Base-by-base conservation (phyloP, 306 rosid species). In the Cucurbita argyrosperma region DNA sequence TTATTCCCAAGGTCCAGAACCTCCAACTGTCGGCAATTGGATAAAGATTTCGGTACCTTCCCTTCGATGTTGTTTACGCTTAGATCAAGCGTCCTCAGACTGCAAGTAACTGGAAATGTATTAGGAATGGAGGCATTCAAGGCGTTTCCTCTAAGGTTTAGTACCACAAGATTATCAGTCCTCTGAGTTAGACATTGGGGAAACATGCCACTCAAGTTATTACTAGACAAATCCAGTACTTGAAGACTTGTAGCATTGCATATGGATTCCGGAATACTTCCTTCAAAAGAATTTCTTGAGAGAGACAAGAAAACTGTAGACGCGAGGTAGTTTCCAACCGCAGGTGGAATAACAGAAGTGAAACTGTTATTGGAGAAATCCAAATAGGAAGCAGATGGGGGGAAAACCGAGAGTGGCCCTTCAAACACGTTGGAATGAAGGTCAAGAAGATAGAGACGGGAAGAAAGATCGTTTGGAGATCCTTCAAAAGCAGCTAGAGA, bases 1-100 rank as follows among this genome's bases (percentile, higher is more conserved):
- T 86, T 83, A 42, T 82, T 81, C 39, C 87, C 86, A 1, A 86
- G 57, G 57, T 83, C 50, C 13, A 86, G 15, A 35, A 83, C 75
- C 86, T 79, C 81, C 8, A 83, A 57, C 37, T 1, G 7, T 1
- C 0, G 19, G 78, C 88, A 86, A 2, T 51, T 69, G 18, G 51
- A 75, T 16, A 86, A 39, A 23, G 86, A 72, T 14, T 21, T 43
- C 5, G 83, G 87, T 52, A 83, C 21, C 47, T 0, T 0, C 7
- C 86, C 87, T 14, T 0, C 4, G 4, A 83, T 26, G 0, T 6
- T 47, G 69, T 86, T 86, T 19, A 7, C 66, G 40, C 19, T 79
- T 12, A 86, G 78, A 50, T 63, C 84, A 0, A 83, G 57, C 10
- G 80, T 79, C 79, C 39, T 21, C 5, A 86, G 50, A 13, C 47